Conservation (phyloP, 495 filamentous ascomycete species). For the Hypoxylon trugodes region DNA sequence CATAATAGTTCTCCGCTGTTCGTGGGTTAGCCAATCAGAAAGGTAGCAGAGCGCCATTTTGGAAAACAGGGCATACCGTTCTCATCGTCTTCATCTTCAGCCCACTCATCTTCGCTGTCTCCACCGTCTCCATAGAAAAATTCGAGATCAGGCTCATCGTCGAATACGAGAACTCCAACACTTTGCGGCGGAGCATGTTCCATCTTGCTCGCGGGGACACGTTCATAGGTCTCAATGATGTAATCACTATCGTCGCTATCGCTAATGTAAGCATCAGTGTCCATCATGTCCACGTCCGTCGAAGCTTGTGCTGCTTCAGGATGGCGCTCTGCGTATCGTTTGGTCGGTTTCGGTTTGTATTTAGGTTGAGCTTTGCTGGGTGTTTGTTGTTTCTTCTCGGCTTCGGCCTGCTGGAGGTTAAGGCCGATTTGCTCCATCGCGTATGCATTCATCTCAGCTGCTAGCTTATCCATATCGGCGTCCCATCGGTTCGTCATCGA, state of each 20-base stretch:
- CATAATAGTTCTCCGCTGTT: constrained; percentile 64
- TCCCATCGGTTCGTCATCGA: constrained; percentile 51
- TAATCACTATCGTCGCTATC: constrained; percentile 59
- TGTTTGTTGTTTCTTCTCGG: constrained; percentile 38
- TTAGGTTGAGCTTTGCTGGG: constrained; percentile 28
- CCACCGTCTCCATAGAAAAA: constrained; percentile 58
- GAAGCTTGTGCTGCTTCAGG: constrained; percentile 43
- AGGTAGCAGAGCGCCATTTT: neutral
- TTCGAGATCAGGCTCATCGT: constrained; percentile 60
- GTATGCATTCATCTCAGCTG: constrained; percentile 59
- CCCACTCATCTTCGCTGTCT: constrained; percentile 57
- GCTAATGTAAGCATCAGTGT: constrained; percentile 42
- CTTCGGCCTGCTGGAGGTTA: constrained; percentile 49
- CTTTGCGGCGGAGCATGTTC: constrained; percentile 49
- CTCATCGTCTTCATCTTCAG: constrained; percentile 64
- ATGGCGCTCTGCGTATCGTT: constrained; percentile 59
- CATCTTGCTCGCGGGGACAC: constrained; percentile 57
- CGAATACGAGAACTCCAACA: constrained; percentile 61
- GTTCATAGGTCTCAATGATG: constrained; percentile 62
- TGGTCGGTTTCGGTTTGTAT: constrained; percentile 57
- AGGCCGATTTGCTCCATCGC: constrained; percentile 58
- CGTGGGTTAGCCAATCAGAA: constrained; percentile 6
- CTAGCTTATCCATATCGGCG: constrained; percentile 54
- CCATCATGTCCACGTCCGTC: constrained; percentile 39
- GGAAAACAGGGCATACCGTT: constrained; percentile 51